Conservation (phyloP, 176 grass and related monocot species). For the Stipa capillata region DNA sequence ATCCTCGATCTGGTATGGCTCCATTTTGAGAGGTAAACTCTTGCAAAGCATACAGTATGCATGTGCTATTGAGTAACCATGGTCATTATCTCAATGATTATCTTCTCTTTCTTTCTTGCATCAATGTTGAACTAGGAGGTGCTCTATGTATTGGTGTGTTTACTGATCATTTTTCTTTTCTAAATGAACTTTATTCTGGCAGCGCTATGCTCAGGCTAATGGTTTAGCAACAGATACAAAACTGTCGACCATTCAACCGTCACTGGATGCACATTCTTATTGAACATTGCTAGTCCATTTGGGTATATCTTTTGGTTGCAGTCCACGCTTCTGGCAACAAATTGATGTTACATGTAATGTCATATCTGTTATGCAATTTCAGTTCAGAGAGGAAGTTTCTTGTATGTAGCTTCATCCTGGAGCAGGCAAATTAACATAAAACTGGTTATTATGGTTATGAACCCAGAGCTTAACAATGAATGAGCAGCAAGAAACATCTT, state of each 20-base stretch:
- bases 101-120: background rate
- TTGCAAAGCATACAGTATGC: too few species aligned
- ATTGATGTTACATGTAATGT: background rate
- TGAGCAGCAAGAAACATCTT: background rate
- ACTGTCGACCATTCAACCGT: background rate
- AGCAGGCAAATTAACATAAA: background rate
- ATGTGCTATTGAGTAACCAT: background rate
- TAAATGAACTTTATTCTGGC: background rate
- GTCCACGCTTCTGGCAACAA: background rate
- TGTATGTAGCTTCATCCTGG: background rate
- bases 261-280: background rate
- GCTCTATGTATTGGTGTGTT: background rate
- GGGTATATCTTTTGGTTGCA: background rate
- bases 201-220: background rate
- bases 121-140: background rate
- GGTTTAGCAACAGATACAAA: background rate
- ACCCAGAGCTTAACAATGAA: background rate
- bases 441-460: background rate
- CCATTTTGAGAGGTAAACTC: conserved; percentile 86
- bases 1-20: conserved; percentile 97
- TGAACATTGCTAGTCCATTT: background rate
- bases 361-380: background rate
- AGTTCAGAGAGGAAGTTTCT: too few species aligned
- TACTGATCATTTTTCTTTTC: background rate
- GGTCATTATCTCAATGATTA: background rate